These are phyloP conservation scores for Teratosphaeria gauchensis DNA, from an alignment of 2,329 filamentous ascomycete species.

Conservation along the genomic window DNA sequence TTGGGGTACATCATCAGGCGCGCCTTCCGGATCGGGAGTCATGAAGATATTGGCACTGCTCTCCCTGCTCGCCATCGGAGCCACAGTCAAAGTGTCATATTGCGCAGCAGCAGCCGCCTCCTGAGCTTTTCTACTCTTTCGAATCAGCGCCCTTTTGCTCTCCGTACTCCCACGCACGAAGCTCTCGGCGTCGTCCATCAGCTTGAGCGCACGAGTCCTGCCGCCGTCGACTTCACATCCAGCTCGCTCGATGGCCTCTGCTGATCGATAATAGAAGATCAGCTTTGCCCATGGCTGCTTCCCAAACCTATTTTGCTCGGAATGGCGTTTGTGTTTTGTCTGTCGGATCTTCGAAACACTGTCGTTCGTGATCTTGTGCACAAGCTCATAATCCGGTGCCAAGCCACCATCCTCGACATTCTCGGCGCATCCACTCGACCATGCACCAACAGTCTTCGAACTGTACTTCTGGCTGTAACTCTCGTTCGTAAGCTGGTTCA, in stretches of 20 bases:
- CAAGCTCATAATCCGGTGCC: constrained; percentile 12
- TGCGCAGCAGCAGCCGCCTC: too few species aligned
- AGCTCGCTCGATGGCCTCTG: constrained; percentile 14
- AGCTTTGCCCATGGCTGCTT: constrained; percentile 30
- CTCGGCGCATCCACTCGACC: constrained; percentile 5
- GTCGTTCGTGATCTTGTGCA: constrained; percentile 6
- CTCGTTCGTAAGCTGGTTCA: constrained; percentile 9
- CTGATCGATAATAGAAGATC: constrained; percentile 32
- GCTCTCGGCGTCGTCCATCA: background rate
- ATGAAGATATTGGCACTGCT: background rate
- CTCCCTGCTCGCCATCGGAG: background rate
- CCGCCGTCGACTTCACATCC: constrained; percentile 9
- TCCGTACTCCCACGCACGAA: background rate
- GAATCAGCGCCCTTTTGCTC: background rate
- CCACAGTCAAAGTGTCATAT: background rate
- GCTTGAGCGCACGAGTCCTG: constrained; percentile 8
- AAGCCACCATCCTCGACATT: constrained; percentile 14
- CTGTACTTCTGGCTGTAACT: constrained; percentile 9
- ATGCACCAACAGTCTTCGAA: constrained; percentile 10
- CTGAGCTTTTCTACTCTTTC: background rate
- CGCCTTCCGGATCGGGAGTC: background rate
- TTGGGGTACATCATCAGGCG: background rate
- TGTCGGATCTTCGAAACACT: constrained; percentile 6
- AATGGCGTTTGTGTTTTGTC: constrained; percentile 11
- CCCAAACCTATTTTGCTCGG: constrained; percentile 22